Conservation (phyloP, 306 rosid species). For the Sesbania bispinosa region DNA sequence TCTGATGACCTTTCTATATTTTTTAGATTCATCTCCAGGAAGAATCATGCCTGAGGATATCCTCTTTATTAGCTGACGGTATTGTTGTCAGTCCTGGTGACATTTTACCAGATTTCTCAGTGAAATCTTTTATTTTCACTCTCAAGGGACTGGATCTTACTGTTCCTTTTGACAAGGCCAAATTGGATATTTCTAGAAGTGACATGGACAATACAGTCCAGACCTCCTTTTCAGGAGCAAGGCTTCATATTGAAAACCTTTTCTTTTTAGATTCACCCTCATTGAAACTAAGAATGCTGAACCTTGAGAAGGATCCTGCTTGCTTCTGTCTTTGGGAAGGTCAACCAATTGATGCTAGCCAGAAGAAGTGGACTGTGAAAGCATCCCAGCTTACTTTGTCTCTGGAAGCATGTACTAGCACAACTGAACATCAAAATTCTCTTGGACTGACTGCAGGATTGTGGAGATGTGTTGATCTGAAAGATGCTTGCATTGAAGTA, state of each 20-base stretch:
- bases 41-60: constrained; percentile 86
- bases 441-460: constrained; percentile 47
- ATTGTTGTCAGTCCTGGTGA: constrained; percentile 74
- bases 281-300: constrained; percentile 54
- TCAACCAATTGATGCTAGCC: constrained; percentile 88
- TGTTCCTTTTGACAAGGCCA: constrained; percentile 61
- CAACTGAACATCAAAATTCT: constrained; percentile 42
- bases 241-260: constrained; percentile 72
- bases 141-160: constrained; percentile 71
- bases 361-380: constrained; percentile 74
- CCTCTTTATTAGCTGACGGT: constrained; percentile 91
- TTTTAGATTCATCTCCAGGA: constrained; percentile 87
- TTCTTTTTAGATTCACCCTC: constrained; percentile 67
- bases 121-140: constrained; percentile 61
- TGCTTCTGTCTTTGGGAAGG: constrained; percentile 93
- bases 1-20: constrained; percentile 14
- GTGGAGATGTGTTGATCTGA: constrained; percentile 91
- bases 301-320: constrained; percentile 92
- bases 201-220: constrained; percentile 36
- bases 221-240: constrained; percentile 77
- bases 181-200: constrained; percentile 41
- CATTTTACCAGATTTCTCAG: constrained; percentile 81
- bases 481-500: constrained; percentile 76
- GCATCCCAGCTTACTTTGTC: constrained; percentile 75
- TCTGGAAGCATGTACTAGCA: constrained; percentile 52